Conservation (phyloP, 495 filamentous ascomycete genomes). For the Entonaema liquescens region DNA sequence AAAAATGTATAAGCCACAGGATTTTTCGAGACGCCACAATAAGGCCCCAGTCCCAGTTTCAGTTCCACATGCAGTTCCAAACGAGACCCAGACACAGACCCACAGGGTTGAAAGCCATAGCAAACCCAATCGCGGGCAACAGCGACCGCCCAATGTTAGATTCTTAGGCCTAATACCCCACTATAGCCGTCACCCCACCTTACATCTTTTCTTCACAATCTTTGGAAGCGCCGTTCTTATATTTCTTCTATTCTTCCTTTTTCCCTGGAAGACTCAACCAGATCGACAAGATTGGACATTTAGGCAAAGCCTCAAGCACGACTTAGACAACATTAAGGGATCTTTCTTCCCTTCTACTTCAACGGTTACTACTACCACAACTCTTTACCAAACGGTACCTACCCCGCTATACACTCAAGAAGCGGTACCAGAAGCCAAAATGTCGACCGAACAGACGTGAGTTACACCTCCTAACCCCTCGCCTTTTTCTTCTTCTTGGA, state of each 20-base stretch:
- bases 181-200: conserved; percentile 44
- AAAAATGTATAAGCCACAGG: conserved; percentile 35
- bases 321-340: conserved; percentile 43
- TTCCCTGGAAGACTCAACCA: conserved; percentile 40
- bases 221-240: conserved; percentile 35
- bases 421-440: conserved; percentile 63
- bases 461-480: conserved; percentile 52
- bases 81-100: background rate
- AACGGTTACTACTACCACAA: conserved; percentile 50
- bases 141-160: conserved; percentile 19
- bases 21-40: conserved; percentile 16
- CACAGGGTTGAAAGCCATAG: conserved; percentile 18
- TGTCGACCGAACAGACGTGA: conserved; percentile 94
- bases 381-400: conserved; percentile 48
- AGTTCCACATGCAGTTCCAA: background rate
- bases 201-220: conserved; percentile 45
- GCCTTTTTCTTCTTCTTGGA: background rate
- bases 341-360: conserved; percentile 43
- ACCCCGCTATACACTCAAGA: conserved; percentile 43
- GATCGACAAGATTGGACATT: conserved; percentile 43
- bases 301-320: conserved; percentile 41
- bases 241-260: conserved; percentile 45
- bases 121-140: conserved; percentile 34
- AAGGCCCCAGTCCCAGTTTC: background rate
- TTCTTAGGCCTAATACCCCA: conserved; percentile 35